These are phyloP conservation scores for Paspalum notatum DNA, from an alignment of 176 grass and related monocot genomes.

Conservation along the genomic window DNA sequence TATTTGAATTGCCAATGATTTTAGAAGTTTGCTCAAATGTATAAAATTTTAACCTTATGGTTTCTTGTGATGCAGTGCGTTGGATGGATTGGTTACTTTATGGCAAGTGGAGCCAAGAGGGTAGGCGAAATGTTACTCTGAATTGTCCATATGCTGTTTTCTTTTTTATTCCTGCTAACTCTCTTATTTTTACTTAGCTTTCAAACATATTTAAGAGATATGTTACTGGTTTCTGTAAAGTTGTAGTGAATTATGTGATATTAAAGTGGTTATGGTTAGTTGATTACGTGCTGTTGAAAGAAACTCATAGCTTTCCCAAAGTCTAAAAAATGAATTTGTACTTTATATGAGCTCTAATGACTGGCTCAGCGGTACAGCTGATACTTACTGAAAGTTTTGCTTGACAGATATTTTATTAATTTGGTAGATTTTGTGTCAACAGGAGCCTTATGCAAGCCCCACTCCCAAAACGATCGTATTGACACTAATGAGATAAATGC, in stretches of 20 bases:
- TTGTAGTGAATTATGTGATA: neutral
- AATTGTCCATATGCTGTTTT: constrained; percentile 17
- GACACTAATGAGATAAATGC: constrained; percentile 3
- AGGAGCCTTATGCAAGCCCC: neutral
- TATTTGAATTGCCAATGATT: neutral
- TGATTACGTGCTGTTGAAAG: neutral
- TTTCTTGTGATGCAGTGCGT: constrained; percentile 70
- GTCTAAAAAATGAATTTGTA: neutral
- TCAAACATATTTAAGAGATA: constrained; percentile 10
- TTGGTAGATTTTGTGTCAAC: constrained; percentile 11
- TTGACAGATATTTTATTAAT: neutral
- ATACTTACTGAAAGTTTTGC: neutral
- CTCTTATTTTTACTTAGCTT: neutral
- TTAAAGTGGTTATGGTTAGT: neutral
- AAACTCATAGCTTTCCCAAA: neutral
- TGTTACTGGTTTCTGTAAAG: neutral
- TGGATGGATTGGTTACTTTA: constrained; percentile 81
- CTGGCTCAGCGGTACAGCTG: neutral
- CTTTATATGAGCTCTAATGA: constrained; percentile 6
- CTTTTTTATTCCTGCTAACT: neutral
- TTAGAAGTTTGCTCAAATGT: constrained; percentile 11
- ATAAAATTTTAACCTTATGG: constrained; percentile 7
- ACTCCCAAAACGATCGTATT: neutral
- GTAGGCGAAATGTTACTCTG: constrained; percentile 48
- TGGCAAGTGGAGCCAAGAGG: constrained; percentile 89